Evolutionary conservation across 2,329 filamentous ascomycete genomes (phyloP), one percentile per base, ranked within the genome.

Genomic region (Phialemoniopsis sp.): DNA sequence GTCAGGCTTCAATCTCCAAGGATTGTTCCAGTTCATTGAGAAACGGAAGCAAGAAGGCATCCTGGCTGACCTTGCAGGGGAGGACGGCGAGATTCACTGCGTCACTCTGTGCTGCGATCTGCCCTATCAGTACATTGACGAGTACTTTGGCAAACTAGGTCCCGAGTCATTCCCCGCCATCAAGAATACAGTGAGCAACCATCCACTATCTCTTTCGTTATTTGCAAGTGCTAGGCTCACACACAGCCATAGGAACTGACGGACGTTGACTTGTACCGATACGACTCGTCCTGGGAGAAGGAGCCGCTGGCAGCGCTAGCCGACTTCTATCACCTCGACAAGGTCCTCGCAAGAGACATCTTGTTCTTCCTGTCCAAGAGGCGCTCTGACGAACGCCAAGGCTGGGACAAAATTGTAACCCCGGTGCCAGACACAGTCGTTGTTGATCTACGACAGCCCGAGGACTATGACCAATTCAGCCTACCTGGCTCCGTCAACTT

Each of bases 41-140:
- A 70, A 68, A 45, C 55, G 57, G 14, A 78, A 77, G 50, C 46
- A 51, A 1, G 57, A 58, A 0, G 67, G 63, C 2, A 65, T 58
- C 0, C 51, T 76, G 9, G 26, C 48, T 5, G 56, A 67, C n/a
- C 53, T 79, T 9, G 60, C 66, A 4, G 69, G 67, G 31, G 17
- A 42, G n/a, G 30, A 39, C 40, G 21, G 38, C 35, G 43, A 45
- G 37, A 59, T 69, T 8, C 58, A 67, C 34, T 71, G 67, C 35
- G 72, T 75, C 1, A 78, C 78, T 53, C 53, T 76, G 10, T 78
- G 73, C 53, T 76, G 72, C 41, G 75, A 79, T 44, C 50, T 78
- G 16, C 75, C 75, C 2, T 77, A 78, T 43, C 73, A 78, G 47
- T 78, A 78, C 42, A 65, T 78, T 19, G 58, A 66, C n/a, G 67